Evolutionary conservation across 1,284 basidiomycete genomes (phyloP).

Genomic region (Heliocybe sulcata): DNA sequence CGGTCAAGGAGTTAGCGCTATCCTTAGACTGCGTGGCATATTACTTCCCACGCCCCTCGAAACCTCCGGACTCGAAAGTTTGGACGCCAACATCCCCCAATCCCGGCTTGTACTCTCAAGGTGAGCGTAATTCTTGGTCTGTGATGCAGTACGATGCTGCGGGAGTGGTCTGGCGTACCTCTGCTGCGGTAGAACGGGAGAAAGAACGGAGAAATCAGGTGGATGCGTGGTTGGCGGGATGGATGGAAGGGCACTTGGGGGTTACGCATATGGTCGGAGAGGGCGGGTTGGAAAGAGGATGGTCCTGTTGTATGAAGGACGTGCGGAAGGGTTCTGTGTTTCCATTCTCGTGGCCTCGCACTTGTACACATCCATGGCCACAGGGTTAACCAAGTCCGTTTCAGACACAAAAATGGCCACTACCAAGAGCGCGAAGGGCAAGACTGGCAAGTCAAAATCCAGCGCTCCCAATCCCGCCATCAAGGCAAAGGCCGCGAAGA

Average conservation of each 20-base stretch:
- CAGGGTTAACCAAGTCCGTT: conserved; percentile 2
- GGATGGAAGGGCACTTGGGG: neutral
- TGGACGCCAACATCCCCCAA: neutral
- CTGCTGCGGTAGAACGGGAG: neutral
- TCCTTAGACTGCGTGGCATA: too few relatives aligned
- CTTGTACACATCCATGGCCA: neutral
- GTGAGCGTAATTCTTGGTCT: neutral
- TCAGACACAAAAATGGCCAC: conserved; percentile 39
- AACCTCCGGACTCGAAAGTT: neutral
- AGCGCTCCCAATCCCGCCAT: conserved; percentile 39
- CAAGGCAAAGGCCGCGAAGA: conserved; percentile 94
- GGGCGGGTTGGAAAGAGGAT: neutral
- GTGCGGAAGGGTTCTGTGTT: neutral
- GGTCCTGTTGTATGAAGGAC: neutral
- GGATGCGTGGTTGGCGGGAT: neutral
- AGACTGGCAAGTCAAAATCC: conserved; percentile 37
- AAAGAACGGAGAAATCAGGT: neutral
- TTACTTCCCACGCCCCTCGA: neutral
- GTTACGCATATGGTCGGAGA: neutral
- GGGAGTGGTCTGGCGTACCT: neutral
- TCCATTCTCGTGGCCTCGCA: neutral
- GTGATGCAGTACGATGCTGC: neutral
- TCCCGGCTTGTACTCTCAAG: neutral
- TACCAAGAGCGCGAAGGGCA: conserved; percentile 57
- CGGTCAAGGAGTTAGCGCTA: too few relatives aligned